These are phyloP conservation scores for Cystofilobasidium bisporidii DNA, from an alignment of 768 basidiomycete species.

Conservation along the genomic window DNA sequence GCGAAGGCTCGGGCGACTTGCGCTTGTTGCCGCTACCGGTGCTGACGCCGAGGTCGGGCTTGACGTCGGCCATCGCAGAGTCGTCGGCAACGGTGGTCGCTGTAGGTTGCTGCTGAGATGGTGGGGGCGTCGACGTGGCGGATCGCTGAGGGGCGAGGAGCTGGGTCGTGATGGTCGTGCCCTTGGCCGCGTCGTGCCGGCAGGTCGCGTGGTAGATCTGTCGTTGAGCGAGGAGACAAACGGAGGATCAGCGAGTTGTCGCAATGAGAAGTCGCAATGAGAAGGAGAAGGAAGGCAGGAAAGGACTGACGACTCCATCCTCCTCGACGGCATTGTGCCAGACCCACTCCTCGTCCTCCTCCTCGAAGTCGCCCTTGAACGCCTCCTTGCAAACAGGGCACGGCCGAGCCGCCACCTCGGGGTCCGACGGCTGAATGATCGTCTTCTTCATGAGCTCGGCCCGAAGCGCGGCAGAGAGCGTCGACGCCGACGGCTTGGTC, in stretches of 20 bases:
- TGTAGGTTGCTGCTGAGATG: background rate
- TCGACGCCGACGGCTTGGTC: background rate
- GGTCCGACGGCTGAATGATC: slow-evolving; percentile 21
- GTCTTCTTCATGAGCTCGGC: slow-evolving; percentile 14
- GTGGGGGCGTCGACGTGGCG: background rate
- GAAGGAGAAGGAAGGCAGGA: background rate
- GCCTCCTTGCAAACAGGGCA: slow-evolving; percentile 46
- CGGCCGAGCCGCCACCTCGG: slow-evolving; percentile 9
- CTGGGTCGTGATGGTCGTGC: background rate
- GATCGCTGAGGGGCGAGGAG: background rate
- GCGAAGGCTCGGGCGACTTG: background rate
- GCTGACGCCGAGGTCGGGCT: background rate
- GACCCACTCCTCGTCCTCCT: slow-evolving; percentile 28
- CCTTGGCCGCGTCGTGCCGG: slow-evolving; percentile 12
- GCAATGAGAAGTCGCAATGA: background rate
- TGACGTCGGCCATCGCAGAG: background rate
- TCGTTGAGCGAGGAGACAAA: background rate
- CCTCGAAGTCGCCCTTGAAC: slow-evolving; percentile 43
- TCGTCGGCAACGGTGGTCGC: background rate
- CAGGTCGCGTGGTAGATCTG: slow-evolving; percentile 25
- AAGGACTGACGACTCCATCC: slow-evolving; percentile 20
- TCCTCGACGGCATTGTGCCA: slow-evolving; percentile 27
- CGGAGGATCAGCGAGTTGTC: background rate
- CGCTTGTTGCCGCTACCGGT: too few species aligned
- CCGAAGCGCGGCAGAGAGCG: background rate